These are phyloP conservation scores for Ganoderma multipileum DNA, from an alignment of 1,284 basidiomycete species.

Conservation along the genomic window DNA sequence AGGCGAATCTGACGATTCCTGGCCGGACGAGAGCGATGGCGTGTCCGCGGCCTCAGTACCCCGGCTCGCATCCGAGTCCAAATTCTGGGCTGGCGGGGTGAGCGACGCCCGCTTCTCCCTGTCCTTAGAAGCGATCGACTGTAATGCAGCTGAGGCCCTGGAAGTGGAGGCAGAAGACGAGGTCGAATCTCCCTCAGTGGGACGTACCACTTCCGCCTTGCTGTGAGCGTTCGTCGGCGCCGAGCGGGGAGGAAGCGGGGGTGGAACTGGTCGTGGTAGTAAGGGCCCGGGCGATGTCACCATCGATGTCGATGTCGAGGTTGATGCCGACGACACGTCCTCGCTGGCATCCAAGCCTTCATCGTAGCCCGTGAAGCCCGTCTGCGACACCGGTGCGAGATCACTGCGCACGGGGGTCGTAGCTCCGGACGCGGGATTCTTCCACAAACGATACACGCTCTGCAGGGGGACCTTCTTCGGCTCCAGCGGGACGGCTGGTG, in stretches of 20 bases:
- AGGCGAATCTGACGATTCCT: background rate
- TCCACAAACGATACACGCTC: conserved; percentile 75
- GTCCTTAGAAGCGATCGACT: conserved; percentile 60
- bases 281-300: conserved; percentile 14
- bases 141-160: conserved; percentile 58
- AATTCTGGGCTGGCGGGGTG: conserved; percentile 19
- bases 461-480: conserved; percentile 61
- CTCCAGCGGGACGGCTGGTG: conserved; percentile 44
- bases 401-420: conserved; percentile 38
- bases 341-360: conserved; percentile 36
- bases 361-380: conserved; percentile 37
- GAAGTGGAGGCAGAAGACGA: conserved; percentile 31
- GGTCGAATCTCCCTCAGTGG: conserved; percentile 27
- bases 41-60: conserved; percentile 1
- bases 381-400: conserved; percentile 35
- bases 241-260: conserved; percentile 66
- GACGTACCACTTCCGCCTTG: conserved; percentile 36
- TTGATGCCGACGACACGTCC: conserved; percentile 18
- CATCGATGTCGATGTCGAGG: conserved; percentile 10
- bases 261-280: conserved; percentile 46
- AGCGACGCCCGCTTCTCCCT: conserved; percentile 41
- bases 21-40: background rate
- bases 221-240: conserved; percentile 39
- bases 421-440: conserved; percentile 48
- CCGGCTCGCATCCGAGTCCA: conserved; percentile 20